These are phyloP conservation scores for Neurospora cerealis DNA, from an alignment of 495 filamentous ascomycete species.

Conservation along the genomic window DNA sequence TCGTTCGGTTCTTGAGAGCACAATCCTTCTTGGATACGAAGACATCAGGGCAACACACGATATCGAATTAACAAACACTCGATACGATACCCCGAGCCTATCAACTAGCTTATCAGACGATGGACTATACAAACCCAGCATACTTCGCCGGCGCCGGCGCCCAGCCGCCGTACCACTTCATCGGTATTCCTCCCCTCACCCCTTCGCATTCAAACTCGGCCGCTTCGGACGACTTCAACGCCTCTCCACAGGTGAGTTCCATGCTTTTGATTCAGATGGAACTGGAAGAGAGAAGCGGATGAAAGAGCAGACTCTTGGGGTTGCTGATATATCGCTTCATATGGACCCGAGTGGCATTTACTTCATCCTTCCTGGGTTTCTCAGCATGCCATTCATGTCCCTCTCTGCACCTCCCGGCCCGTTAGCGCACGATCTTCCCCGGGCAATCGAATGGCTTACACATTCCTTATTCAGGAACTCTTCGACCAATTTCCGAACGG, in stretches of 20 bases:
- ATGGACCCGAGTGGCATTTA: background rate
- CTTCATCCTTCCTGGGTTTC: background rate
- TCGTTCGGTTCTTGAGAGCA: background rate
- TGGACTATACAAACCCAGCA: conserved; percentile 34
- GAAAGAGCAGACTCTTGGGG: background rate
- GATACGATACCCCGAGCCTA: background rate
- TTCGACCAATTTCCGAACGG: conserved; percentile 33
- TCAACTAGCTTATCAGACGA: conserved; percentile 5
- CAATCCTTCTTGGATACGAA: background rate
- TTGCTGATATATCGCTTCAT: background rate
- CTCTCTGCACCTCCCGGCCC: background rate
- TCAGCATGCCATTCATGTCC: background rate
- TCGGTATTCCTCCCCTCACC: conserved; percentile 42
- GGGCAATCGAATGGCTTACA: conserved; percentile 23
- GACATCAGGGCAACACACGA: background rate
- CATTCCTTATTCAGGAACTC: conserved; percentile 35
- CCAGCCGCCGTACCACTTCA: conserved; percentile 43
- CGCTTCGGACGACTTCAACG: conserved; percentile 44
- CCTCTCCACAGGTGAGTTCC: conserved; percentile 43
- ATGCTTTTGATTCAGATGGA: background rate
- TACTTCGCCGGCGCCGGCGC: conserved; percentile 31
- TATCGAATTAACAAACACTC: background rate
- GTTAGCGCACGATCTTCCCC: background rate
- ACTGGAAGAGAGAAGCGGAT: background rate
- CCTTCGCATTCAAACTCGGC: conserved; percentile 43